Conservation (phyloP, 2,329 filamentous ascomycete genomes). For the Microsporum audouinii region DNA sequence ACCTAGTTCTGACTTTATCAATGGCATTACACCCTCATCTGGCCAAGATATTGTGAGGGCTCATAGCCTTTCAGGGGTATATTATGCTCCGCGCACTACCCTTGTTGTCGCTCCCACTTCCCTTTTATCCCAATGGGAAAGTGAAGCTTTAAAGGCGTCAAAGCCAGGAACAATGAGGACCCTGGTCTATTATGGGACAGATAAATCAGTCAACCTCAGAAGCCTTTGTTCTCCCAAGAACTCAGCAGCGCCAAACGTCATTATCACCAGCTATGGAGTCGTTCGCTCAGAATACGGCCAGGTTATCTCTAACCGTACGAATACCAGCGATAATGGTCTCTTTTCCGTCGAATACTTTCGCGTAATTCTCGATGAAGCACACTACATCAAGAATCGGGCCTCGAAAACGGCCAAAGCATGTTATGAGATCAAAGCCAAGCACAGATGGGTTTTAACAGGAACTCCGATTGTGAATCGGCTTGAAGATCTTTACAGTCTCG, state of each 20-base stretch:
- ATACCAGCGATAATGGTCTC: slow-evolving; percentile 59
- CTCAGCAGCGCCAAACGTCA: slow-evolving; percentile 62
- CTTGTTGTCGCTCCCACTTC: slow-evolving; percentile 96
- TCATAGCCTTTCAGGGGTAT: slow-evolving; percentile 43
- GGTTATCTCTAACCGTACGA: slow-evolving; percentile 42
- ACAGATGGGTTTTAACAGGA: slow-evolving; percentile 88
- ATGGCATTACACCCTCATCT: slow-evolving; percentile 7
- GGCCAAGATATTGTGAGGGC: neutral
- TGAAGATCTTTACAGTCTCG: slow-evolving; percentile 86
- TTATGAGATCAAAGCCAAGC: slow-evolving; percentile 72
- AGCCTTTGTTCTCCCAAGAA: slow-evolving; percentile 67
- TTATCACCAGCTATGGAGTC: slow-evolving; percentile 90
- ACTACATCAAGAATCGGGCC: slow-evolving; percentile 79
- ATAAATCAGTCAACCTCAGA: slow-evolving; percentile 69
- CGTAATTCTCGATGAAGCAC: slow-evolving; percentile 88
- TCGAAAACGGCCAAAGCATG: slow-evolving; percentile 94
- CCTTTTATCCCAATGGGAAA: slow-evolving; percentile 91
- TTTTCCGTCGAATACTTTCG: slow-evolving; percentile 94
- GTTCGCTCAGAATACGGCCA: slow-evolving; percentile 82
- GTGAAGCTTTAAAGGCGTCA: slow-evolving; percentile 84
- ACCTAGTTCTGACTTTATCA: slow-evolving; percentile 38
- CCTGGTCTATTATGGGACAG: slow-evolving; percentile 82
- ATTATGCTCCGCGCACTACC: slow-evolving; percentile 74
- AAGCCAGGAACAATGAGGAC: slow-evolving; percentile 69
- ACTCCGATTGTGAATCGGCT: slow-evolving; percentile 95